Conservation (phyloP, 768 basidiomycete genomes). For the Daedaleopsis nitida region DNA sequence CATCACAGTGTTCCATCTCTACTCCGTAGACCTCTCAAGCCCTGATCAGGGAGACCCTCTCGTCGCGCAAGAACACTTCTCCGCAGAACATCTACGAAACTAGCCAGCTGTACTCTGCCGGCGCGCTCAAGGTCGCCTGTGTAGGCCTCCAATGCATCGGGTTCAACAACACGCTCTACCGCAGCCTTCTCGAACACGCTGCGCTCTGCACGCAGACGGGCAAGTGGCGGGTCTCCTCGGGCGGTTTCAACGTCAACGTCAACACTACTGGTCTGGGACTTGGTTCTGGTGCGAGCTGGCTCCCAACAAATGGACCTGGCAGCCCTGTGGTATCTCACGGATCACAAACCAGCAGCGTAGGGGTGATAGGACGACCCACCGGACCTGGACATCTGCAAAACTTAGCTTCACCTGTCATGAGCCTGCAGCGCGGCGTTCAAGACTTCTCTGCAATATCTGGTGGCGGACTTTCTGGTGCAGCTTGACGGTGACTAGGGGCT, state of each 20-base stretch:
- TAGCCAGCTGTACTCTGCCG: slow-evolving; percentile 68
- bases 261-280: background rate
- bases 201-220: slow-evolving; percentile 40
- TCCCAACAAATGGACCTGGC: background rate
- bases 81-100: slow-evolving; percentile 80
- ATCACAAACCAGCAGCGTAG: background rate
- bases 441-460: background rate
- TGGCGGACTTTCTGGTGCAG: background rate
- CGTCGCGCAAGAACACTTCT: slow-evolving; percentile 71
- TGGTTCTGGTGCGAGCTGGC: background rate
- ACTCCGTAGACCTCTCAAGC: slow-evolving; percentile 57
- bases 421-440: background rate
- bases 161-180: slow-evolving; percentile 70
- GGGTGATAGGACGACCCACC: background rate
- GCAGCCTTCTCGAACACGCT: slow-evolving; percentile 66
- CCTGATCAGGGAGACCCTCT: slow-evolving; percentile 71
- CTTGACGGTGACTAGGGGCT: background rate
- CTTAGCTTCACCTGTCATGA: background rate
- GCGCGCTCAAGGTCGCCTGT: slow-evolving; percentile 74
- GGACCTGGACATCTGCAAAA: background rate
- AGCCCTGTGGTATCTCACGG: slow-evolving; percentile 3
- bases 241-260: background rate
- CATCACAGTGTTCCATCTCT: background rate
- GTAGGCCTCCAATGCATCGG: slow-evolving; percentile 76
- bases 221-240: slow-evolving; percentile 26